phyloP scores from a whole-genome alignment of 1,284 basidiomycete genomes.

The Termitomyces sp. region DNA sequence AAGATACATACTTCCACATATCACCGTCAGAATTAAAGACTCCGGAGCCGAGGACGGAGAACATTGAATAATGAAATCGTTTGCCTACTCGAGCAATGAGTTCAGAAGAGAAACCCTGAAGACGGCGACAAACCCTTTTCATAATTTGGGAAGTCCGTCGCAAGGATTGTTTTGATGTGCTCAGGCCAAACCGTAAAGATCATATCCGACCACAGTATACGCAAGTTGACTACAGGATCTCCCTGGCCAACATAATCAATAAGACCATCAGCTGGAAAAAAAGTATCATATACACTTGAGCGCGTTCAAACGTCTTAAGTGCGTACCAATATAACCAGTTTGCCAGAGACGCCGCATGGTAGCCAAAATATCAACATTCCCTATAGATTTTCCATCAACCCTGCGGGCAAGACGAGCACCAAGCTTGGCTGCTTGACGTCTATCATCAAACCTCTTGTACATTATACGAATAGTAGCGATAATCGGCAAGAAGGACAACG shows the following conservation, averaged over 20 bases:
- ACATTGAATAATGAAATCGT: conserved; percentile 31
- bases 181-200: conserved; percentile 36
- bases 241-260: conserved; percentile 3
- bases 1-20: conserved; percentile 42
- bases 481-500: conserved; percentile 16
- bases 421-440: conserved; percentile 18
- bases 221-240: conserved; percentile 18
- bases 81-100: conserved; percentile 23
- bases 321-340: conserved; percentile 22
- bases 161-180: conserved; percentile 38
- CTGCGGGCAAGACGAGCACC: conserved; percentile 22
- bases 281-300: neutral
- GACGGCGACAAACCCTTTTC: conserved; percentile 32
- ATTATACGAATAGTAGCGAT: conserved; percentile 14
- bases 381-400: conserved; percentile 17
- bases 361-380: conserved; percentile 19
- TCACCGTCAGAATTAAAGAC: conserved; percentile 62
- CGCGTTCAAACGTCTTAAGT: neutral
- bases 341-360: conserved; percentile 17
- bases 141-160: conserved; percentile 43
- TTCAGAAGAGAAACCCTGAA: neutral
- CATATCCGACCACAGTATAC: conserved; percentile 27
- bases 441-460: conserved; percentile 14
- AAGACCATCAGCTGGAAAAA: conserved; percentile 16
- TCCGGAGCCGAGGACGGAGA: conserved; percentile 46